Percentiles rank a stretch among this genome's conserved stretches.
These are phyloP conservation scores for Thinopyrum obtusiflorum DNA, from an alignment of 202 grass and related monocot genomes.

Conservation along the genomic window DNA sequence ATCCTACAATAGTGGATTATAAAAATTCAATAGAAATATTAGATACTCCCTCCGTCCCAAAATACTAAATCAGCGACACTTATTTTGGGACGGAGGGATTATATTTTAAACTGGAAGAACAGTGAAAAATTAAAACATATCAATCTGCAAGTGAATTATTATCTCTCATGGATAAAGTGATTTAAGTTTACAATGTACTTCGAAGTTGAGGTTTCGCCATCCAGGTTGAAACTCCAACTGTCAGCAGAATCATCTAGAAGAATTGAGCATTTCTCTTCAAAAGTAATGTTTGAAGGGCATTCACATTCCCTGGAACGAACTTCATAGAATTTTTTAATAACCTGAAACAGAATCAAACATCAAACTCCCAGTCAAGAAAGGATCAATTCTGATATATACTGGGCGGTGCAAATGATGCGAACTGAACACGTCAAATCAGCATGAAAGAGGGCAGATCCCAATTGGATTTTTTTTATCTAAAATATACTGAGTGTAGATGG, in stretches of 20 bases:
- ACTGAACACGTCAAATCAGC: not conserved
- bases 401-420: not conserved
- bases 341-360: conserved; percentile 56
- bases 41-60: not conserved
- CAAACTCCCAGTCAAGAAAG: not conserved
- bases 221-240: conserved; percentile 78
- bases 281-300: conserved; percentile 43
- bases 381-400: not conserved
- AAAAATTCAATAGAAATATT: not conserved
- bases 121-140: conserved; percentile 23
- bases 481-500: not conserved
- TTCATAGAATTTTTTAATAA: conserved; percentile 82
- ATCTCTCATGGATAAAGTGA: conserved; percentile 29
- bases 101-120: not conserved
- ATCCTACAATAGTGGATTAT: conserved; percentile 6
- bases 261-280: conserved; percentile 69
- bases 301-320: conserved; percentile 60
- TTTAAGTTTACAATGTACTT: conserved; percentile 99
- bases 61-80: no score
- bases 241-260: conserved; percentile 74
- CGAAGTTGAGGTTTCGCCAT: conserved; percentile 75
- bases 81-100: no score
- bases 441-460: not conserved
- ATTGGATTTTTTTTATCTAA: not conserved
- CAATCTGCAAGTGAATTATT: conserved; percentile 19